These are phyloP conservation scores for Beauveria sp. DNA, from an alignment of 2,329 filamentous ascomycete genomes.

Conservation along the genomic window DNA sequence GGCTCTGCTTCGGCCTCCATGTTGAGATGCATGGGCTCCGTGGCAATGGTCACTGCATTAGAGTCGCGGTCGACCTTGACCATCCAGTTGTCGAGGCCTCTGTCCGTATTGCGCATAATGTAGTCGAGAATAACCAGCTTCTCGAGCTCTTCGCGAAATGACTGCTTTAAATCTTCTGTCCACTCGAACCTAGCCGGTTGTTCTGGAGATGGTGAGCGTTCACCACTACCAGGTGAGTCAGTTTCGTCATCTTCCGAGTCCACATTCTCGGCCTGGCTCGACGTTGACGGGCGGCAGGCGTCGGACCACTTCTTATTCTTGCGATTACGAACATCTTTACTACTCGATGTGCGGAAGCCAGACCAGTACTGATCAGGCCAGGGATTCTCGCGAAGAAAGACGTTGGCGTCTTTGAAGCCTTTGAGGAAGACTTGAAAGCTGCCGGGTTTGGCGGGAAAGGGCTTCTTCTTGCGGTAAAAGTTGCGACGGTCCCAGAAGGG, in stretches of 20 bases:
- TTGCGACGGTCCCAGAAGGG: constrained; percentile 93
- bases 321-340: constrained; percentile 55
- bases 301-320: constrained; percentile 70
- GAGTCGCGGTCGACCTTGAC: constrained; percentile 86
- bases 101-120: constrained; percentile 97
- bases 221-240: constrained; percentile 22
- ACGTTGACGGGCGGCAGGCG: constrained; percentile 60
- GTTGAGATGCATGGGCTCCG: constrained; percentile 67
- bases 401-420: constrained; percentile 92
- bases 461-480: constrained; percentile 79
- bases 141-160: constrained; percentile 90
- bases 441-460: constrained; percentile 80
- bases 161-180: constrained; percentile 82
- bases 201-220: constrained; percentile 44
- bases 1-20: constrained; percentile 40
- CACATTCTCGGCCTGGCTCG: constrained; percentile 48
- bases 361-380: constrained; percentile 86
- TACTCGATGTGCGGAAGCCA: constrained; percentile 52
- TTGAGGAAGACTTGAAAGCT: constrained; percentile 98
- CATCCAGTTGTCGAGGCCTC: constrained; percentile 99
- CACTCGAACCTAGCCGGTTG: constrained; percentile 61
- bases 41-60: constrained; percentile 76
- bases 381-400: constrained; percentile 89
- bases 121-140: constrained; percentile 97
- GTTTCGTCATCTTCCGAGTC: constrained; percentile 55